Evolutionary conservation across 2,329 filamentous ascomycete genomes (phyloP), one percentile per base, ranked within the genome.

Genomic region (Herpotrichia juniperi): DNA sequence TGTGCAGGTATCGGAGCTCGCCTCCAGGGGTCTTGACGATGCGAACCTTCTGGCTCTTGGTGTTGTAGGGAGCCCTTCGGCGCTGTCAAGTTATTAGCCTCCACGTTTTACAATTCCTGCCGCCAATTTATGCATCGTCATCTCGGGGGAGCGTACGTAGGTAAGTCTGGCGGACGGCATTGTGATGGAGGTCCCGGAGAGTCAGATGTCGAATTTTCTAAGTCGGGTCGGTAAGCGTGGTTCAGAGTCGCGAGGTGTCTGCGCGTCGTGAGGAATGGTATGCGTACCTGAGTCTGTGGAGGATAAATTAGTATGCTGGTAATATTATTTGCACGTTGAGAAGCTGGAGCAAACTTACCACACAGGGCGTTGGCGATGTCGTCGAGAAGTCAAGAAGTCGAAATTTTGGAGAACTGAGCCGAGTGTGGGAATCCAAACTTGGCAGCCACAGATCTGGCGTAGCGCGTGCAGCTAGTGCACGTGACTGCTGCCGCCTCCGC

Each of bases 11-110:
- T 79, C 94, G 88, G 75, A 96, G 88, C 79, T 93, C 87, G 79
- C 94, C 94, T 79, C 94, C 96, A 69, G 96, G 94, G 68, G 94
- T 99, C 87, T 94, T 94, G 96, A 63, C 65, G 58, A 74, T 66
- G 78, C 94, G 90, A 79, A 94, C 93, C 82, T 92, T 91, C 90
- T 99, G 97, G 79, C 91, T 96, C 78, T 84, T 84, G 79, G 93
- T 97, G 88, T 97, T 97, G 90, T 97, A 99, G 78, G 80, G 78
- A 67, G 81, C 79, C 72, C 81, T 77, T 73, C 81, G 78, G 71
- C 81, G 79, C 81, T 83, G 69, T 58, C 28, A 37, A 56, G 63
- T 53, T 69, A 71, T 75, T 61, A 75, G 69, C 51, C 58, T 55
- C 46, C 25, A 50, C 22, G 35, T 28, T 39, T 34, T 52, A 55